Percentiles rank a stretch among this genome's conserved stretches.
Conservation (phyloP, 2,329 filamentous ascomycete species). For the Amphichorda felina region DNA sequence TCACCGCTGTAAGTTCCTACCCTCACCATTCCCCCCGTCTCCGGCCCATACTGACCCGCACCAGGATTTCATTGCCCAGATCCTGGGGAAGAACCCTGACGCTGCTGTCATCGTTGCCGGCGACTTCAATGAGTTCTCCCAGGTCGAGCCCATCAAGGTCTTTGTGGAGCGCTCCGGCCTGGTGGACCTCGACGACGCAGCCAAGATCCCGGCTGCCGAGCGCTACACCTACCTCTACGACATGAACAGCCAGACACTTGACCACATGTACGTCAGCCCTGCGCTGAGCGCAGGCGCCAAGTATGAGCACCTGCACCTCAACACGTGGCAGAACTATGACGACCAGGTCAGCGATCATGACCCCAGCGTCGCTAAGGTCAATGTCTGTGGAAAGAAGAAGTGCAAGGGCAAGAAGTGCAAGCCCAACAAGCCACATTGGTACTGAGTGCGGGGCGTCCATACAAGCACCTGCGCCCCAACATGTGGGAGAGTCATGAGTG, state of each 20-base stretch:
- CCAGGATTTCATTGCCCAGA: slow-evolving; percentile 40
- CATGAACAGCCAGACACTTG: slow-evolving; percentile 57
- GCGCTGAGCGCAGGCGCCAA: slow-evolving; percentile 29
- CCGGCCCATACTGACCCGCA: background rate
- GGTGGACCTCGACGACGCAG: slow-evolving; percentile 49
- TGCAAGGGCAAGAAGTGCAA: too few relatives aligned
- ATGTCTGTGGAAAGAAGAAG: slow-evolving; percentile 51
- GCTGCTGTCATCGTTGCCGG: slow-evolving; percentile 50
- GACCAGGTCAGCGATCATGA: slow-evolving; percentile 57
- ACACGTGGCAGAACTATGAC: slow-evolving; percentile 50
- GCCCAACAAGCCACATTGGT: too few relatives aligned
- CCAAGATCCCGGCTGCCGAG: slow-evolving; percentile 38
- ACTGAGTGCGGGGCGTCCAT: too few relatives aligned
- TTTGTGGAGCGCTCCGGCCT: slow-evolving; percentile 44
- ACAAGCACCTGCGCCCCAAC: too few relatives aligned
- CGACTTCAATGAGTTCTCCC: slow-evolving; percentile 63
- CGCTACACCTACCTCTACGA: slow-evolving; percentile 62
- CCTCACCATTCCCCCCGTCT: background rate
- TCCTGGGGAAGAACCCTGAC: slow-evolving; percentile 41
- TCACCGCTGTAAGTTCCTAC: slow-evolving; percentile 38
- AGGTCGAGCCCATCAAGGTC: slow-evolving; percentile 43
- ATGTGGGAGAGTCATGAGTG: too few relatives aligned
- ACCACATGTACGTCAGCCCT: slow-evolving; percentile 57
- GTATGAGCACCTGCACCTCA: slow-evolving; percentile 60
- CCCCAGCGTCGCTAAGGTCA: slow-evolving; percentile 50